phyloP scores from a whole-genome alignment of 2,329 filamentous ascomycete genomes.

The Metarhizium humberi region DNA sequence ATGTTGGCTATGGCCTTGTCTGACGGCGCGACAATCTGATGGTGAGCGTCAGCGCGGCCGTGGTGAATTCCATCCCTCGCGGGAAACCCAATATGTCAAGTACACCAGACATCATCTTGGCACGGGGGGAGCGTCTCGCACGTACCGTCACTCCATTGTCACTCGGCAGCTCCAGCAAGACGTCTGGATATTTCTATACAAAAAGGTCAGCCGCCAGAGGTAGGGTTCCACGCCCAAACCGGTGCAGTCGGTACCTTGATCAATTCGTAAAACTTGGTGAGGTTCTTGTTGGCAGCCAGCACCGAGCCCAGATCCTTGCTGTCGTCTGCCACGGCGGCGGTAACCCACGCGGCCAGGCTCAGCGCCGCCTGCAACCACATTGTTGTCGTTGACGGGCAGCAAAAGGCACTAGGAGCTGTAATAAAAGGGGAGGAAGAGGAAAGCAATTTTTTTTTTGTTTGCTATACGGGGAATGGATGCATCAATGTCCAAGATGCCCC shows the following conservation, averaged over 20 bases:
- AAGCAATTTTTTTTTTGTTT: too few relatives aligned
- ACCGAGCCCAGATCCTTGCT: constrained; percentile 28
- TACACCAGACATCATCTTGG: too few relatives aligned
- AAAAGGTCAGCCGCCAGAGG: background rate
- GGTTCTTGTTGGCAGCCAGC: constrained; percentile 27
- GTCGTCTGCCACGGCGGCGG: constrained; percentile 11
- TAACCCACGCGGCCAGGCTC: constrained; percentile 13
- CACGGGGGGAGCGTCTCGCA: too few relatives aligned
- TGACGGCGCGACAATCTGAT: constrained; percentile 44
- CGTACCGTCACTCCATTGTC: constrained; percentile 33
- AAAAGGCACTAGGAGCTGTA: too few relatives aligned
- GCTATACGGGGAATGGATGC: too few relatives aligned
- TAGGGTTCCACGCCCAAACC: background rate
- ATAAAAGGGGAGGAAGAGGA: too few relatives aligned
- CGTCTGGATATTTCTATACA: constrained; percentile 33
- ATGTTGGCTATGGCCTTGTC: constrained; percentile 49
- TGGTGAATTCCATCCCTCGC: too few relatives aligned
- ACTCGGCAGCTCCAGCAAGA: constrained; percentile 33
- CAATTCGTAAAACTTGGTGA: constrained; percentile 33
- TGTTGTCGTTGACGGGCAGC: background rate
- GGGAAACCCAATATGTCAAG: too few relatives aligned
- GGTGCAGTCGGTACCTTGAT: constrained; percentile 25
- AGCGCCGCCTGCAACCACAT: constrained; percentile 8
- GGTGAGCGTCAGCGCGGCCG: background rate
- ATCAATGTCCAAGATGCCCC: too few relatives aligned